phyloP scores from a whole-genome alignment of 2,329 filamentous ascomycete species.

The Aureobasidium sp. region DNA sequence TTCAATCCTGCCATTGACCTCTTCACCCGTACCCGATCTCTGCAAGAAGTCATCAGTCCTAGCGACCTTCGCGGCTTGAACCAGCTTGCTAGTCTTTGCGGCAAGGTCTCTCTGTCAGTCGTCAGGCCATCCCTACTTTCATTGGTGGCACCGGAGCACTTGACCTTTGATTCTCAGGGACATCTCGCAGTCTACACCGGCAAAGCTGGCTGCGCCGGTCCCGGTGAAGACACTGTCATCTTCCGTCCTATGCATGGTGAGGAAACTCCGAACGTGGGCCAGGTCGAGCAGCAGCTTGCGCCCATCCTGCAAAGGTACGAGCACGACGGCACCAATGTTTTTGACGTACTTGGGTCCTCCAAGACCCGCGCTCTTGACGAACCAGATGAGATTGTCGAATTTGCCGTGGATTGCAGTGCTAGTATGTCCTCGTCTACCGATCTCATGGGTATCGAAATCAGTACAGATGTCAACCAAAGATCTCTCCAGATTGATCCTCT shows the following conservation, averaged over 20 bases:
- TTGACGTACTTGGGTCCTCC: constrained; percentile 29
- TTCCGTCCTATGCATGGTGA: constrained; percentile 29
- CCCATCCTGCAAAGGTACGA: constrained; percentile 28
- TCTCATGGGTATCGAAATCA: constrained; percentile 26
- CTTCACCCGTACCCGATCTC: background rate
- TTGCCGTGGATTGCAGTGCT: constrained; percentile 30
- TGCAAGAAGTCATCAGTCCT: background rate
- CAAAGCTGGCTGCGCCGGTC: constrained; percentile 26
- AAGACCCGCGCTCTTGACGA: constrained; percentile 22
- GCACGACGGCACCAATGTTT: constrained; percentile 29
- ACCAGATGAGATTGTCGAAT: constrained; percentile 31
- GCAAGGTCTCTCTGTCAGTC: constrained; percentile 27
- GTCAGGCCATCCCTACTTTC: constrained; percentile 24
- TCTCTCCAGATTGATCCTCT: background rate
- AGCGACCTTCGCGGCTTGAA: constrained; percentile 23
- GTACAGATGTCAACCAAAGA: background rate
- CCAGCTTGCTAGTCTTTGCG: constrained; percentile 28
- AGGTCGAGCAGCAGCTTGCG: constrained; percentile 30
- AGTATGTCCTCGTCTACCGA: constrained; percentile 28
- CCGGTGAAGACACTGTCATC: constrained; percentile 29
- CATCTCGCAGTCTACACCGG: constrained; percentile 32
- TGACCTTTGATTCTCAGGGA: constrained; percentile 31
- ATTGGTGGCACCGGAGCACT: constrained; percentile 26
- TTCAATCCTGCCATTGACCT: background rate
- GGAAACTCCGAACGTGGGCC: constrained; percentile 28